phyloP scores from a whole-genome alignment of 148 eudicot genomes.

The Rhododendron vialii region DNA sequence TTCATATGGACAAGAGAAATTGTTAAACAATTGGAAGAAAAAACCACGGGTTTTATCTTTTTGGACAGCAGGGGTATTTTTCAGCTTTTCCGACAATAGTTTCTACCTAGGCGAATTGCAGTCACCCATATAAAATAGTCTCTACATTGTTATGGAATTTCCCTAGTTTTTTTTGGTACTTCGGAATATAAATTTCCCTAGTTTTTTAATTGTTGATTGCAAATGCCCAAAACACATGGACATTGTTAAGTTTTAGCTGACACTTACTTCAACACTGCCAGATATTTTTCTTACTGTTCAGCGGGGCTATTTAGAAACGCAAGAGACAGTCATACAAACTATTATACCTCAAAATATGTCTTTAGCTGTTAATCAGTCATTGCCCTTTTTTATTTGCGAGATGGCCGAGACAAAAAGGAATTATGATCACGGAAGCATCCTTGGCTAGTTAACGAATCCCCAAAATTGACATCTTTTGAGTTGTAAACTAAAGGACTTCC shows the following conservation, averaged over 20 bases:
- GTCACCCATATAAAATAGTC: background rate
- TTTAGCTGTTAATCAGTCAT: background rate
- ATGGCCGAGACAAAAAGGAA: background rate
- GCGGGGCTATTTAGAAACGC: background rate
- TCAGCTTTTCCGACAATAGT: background rate
- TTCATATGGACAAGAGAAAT: background rate
- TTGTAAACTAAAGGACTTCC: background rate
- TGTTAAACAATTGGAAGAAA: background rate
- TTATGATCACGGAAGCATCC: background rate
- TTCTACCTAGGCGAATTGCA: background rate
- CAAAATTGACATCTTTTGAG: background rate
- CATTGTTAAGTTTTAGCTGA: background rate
- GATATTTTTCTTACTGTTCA: background rate
- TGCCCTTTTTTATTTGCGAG: too few relatives aligned
- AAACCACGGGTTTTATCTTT: background rate
- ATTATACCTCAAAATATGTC: background rate
- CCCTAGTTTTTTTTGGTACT: background rate
- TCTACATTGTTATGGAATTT: background rate
- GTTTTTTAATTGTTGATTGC: background rate
- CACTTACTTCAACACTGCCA: background rate
- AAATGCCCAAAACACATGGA: background rate
- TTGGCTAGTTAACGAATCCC: background rate
- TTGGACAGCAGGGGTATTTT: background rate
- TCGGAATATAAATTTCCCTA: too few relatives aligned
- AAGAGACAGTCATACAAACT: background rate